These are phyloP conservation scores for Alternaria postmessia DNA, from an alignment of 2,329 filamentous ascomycete genomes.

Conservation along the genomic window DNA sequence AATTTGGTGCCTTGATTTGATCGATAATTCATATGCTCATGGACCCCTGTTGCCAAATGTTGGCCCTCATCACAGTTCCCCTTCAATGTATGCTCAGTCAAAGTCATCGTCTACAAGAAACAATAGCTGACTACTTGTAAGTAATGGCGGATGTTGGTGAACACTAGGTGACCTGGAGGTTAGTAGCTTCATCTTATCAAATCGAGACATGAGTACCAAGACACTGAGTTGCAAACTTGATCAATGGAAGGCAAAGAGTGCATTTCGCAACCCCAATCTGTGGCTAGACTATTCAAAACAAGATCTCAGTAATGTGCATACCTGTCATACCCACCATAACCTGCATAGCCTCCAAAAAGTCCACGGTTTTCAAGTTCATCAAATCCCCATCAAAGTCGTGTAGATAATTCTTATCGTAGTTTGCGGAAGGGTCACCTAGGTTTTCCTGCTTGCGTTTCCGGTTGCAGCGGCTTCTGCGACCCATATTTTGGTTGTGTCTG, in stretches of 20 bases:
- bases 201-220: not conserved
- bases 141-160: not conserved
- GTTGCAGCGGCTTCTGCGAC: not conserved
- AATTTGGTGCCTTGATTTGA: not conserved
- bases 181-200: not conserved
- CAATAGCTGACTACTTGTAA: not conserved
- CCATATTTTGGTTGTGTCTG: not conserved
- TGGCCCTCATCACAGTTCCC: not conserved
- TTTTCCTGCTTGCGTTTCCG: not conserved
- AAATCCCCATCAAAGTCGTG: not conserved
- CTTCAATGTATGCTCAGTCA: not conserved
- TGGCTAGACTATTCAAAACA: not conserved
- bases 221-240: not conserved
- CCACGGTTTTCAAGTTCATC: not conserved
- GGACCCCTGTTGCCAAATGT: too few relatives aligned
- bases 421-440: not conserved
- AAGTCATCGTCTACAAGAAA: not conserved
- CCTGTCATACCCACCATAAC: not conserved
- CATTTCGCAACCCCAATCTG: not conserved
- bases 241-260: not conserved
- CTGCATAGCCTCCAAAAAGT: not conserved
- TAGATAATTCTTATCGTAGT: not conserved
- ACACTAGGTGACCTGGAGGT: too few relatives aligned
- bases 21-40: not conserved
- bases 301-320: not conserved